phyloP scores from a whole-genome alignment of 768 basidiomycete species.

The Hysterangium stoloniferum region DNA sequence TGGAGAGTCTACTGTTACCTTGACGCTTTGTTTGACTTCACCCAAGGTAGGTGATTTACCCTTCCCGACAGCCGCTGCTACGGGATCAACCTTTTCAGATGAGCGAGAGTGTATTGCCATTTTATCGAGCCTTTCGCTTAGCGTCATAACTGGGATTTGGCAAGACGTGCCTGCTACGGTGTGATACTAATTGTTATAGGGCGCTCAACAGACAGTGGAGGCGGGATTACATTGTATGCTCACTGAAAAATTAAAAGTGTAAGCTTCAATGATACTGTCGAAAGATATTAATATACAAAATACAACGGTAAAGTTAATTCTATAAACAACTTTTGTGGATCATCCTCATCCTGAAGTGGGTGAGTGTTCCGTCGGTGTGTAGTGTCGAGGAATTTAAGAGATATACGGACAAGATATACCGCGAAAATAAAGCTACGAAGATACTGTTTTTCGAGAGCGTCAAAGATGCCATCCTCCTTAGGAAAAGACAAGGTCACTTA shows the following conservation, averaged over 20 bases:
- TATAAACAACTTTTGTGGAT: conserved; percentile 67
- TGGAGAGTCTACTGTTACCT: conserved; percentile 34
- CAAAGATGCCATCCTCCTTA: conserved; percentile 81
- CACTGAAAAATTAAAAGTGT: conserved; percentile 81
- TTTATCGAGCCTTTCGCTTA: conserved; percentile 52
- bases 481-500: conserved; percentile 4
- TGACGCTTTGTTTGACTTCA: conserved; percentile 78
- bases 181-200: conserved; percentile 46
- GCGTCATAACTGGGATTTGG: conserved; percentile 63
- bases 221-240: conserved; percentile 9
- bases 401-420: conserved; percentile 58
- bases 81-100: conserved; percentile 40
- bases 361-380: not conserved
- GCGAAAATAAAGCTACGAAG: conserved; percentile 81
- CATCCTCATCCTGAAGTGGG: conserved; percentile 58
- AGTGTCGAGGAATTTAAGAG: conserved; percentile 7
- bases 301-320: not conserved
- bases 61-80: conserved; percentile 46
- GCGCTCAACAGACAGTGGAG: not conserved
- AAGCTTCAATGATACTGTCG: conserved; percentile 74
- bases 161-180: conserved; percentile 51
- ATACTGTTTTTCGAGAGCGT: conserved; percentile 79
- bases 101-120: conserved; percentile 34
- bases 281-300: not conserved
- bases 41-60: conserved; percentile 65